Base-by-base conservation (phyloP, 495 filamentous ascomycete species). In the Penicillium robsamsonii region DNA sequence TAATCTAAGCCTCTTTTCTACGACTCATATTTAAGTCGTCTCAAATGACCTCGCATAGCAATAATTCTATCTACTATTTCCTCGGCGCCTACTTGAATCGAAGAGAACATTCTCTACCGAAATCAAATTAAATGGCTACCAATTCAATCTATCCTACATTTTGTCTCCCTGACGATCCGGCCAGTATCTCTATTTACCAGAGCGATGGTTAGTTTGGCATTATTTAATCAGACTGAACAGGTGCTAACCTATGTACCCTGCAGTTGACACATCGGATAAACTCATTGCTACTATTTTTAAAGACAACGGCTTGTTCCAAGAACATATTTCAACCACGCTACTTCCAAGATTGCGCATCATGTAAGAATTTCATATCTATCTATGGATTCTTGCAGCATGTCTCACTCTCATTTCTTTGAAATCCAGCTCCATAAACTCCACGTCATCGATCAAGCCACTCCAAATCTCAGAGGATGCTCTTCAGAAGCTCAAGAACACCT, bases 131-230 rank as follows among this genome's bases (percentile, higher is more conserved):
- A 37, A 20, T 30, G 46, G 10, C 17, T 8, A 51, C 15, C 9
- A 40, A 24, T 15, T 8, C 6, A 6, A 25, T 3, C 4, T 51
- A 51, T 25, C 31, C 30, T 11, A 51, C 48, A 22, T 51, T 51
- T n/a, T 51, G 48, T 51, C 30, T 25, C 7, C 31, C 18, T 24
- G 20, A 41, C 6, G 48, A 29, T 38, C 30, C 48, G 11, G 48
- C 9, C 20, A 51, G 4, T 25, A 51, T 51, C 11, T 51, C 17
- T 11, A 25, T 51, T 9, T 51, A 51, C 31, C 31, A 51, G n/a
- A 51, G 9, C 3, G 17, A 38, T 15, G 33, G 48, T 50, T 10
- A 30, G 22, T 50, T 12, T 22, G 40, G n/a, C 1, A 35, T 6
- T 35, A 15, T 35, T 15, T 13, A 12, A 15, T 15, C 13, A 35